Base-by-base conservation (phyloP, 192 early-diverging fungal genomes). In the Coemansia sp. region DNA sequence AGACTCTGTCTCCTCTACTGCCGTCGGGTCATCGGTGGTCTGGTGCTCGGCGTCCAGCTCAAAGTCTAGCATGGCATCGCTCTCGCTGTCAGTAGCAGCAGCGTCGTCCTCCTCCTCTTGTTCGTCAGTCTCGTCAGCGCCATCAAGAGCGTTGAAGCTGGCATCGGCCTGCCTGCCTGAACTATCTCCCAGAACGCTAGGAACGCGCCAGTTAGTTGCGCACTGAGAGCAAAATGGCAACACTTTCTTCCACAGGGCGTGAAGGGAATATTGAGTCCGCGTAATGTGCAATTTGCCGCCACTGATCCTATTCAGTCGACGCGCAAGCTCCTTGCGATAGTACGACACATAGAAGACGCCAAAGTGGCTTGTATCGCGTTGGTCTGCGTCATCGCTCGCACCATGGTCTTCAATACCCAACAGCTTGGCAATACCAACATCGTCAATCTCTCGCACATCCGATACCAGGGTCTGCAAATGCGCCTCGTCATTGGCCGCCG, bases 231-330 rank as follows among this genome's bases (percentile, higher is more conserved):
- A 43, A 49, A 78, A 78, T n/a, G 43, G 27, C 18, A 62, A 47
- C 22, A 69, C 53, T 3, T 61, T 60, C 41, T 34, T 65, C 68
- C 72, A 74, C 18, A 78, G 27, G 2, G 24, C 58, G 8, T 39
- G 49, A 38, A 72, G 52, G 5, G 66, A 20, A 33, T 68, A 83
- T 44, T 70, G 81, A 12, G 67, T 43, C 22, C 76, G 69, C 9
- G 76, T 69, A 38, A 62, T 68, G 20, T 71, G 46, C 64, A 83
- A 68, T 47, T 34, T 66, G 34, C 81, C 67, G 8, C 81, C 81
- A 6, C 76, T 75, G 24, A 83, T 55, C 65, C 64, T 83, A 73
- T 65, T 75, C 44, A 83, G 81, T 5, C 81, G 72, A 41, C 60
- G 75, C 38, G 44, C 50, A 16, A 75, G 29, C 34, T 72, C 75